A percentile compares a stretch with the other conserved stretches of the same genome.
These are phyloP conservation scores for Paraphysoderma sedebokerense DNA, from an alignment of 371 early-diverging fungal species.

Conservation along the genomic window DNA sequence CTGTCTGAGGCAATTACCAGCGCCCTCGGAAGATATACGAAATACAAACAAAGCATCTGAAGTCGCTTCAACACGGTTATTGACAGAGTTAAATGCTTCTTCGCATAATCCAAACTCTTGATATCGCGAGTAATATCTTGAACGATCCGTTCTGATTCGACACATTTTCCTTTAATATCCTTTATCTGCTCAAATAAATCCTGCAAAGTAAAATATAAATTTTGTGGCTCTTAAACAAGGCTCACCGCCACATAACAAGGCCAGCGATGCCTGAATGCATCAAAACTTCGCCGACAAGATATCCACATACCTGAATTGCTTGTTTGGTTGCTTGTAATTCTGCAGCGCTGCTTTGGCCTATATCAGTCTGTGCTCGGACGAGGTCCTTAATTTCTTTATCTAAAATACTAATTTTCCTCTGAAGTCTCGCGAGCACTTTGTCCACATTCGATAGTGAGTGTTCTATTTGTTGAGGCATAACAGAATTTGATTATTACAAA, in stretches of 20 bases:
- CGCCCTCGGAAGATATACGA: no score
- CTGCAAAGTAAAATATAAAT: constrained; percentile 18
- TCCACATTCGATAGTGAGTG: constrained; percentile 53
- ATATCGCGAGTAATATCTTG: constrained; percentile 90
- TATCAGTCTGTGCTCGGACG: constrained; percentile 46
- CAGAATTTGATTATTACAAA: neutral
- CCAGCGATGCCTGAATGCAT: no score
- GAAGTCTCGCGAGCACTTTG: constrained; percentile 37
- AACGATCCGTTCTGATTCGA: constrained; percentile 70
- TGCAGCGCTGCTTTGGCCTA: constrained; percentile 20
- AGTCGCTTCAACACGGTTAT: constrained; percentile 66
- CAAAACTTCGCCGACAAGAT: no score
- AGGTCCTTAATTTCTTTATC: constrained; percentile 45
- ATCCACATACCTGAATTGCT: constrained; percentile 38
- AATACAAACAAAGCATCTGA: constrained; percentile 57
- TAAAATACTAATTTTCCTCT: constrained; percentile 31
- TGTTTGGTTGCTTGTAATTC: constrained; percentile 48
- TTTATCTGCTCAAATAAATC: constrained; percentile 57
- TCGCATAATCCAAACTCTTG: constrained; percentile 80
- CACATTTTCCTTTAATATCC: constrained; percentile 65
- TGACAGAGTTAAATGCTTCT: constrained; percentile 64
- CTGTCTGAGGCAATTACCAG: no score
- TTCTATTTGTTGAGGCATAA: constrained; percentile 17
- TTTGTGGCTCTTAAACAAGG: no score
- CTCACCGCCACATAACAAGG: no score